Percentiles rank a stretch among this genome's conserved stretches.
phyloP scores from a whole-genome alignment of 1,284 basidiomycete genomes.

The Farysia itapuensis region DNA sequence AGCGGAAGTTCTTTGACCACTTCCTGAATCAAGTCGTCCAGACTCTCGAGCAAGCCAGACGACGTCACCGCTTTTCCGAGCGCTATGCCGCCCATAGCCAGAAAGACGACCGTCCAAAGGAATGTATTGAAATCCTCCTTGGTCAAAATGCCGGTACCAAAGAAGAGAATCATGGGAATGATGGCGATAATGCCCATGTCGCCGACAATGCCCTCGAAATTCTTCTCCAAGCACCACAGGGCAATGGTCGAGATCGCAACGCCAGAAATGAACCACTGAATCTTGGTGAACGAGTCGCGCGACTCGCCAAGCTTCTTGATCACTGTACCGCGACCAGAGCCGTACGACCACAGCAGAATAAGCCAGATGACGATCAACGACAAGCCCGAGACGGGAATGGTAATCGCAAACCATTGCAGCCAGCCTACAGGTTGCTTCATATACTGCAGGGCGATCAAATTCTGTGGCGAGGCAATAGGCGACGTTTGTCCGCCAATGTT shows the following conservation, averaged over 20 bases:
- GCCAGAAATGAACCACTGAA: constrained; percentile 87
- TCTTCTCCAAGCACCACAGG: constrained; percentile 87
- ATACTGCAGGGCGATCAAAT: constrained; percentile 83
- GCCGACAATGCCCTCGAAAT: constrained; percentile 76
- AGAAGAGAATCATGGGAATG: constrained; percentile 88
- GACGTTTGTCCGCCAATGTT: constrained; percentile 98
- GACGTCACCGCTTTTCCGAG: constrained; percentile 90
- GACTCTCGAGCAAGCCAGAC: constrained; percentile 74
- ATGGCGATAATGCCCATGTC: constrained; percentile 97
- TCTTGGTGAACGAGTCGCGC: constrained; percentile 67
- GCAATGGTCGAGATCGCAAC: constrained; percentile 84
- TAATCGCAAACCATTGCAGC: constrained; percentile 91
- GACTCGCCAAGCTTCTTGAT: constrained; percentile 52
- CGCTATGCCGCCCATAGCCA: constrained; percentile 91
- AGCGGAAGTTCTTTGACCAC: constrained; percentile 73
- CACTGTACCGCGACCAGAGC: constrained; percentile 69
- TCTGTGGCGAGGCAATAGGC: constrained; percentile 90
- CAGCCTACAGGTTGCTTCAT: constrained; percentile 89
- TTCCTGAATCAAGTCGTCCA: constrained; percentile 66
- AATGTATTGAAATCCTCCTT: constrained; percentile 68
- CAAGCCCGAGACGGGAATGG: constrained; percentile 82
- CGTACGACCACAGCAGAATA: constrained; percentile 81
- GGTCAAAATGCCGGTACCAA: constrained; percentile 87
- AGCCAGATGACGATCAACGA: constrained; percentile 89
- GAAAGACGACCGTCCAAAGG: constrained; percentile 58